Base-by-base conservation (phyloP, 1,284 basidiomycete species). In the Austropuccinia psidii region DNA sequence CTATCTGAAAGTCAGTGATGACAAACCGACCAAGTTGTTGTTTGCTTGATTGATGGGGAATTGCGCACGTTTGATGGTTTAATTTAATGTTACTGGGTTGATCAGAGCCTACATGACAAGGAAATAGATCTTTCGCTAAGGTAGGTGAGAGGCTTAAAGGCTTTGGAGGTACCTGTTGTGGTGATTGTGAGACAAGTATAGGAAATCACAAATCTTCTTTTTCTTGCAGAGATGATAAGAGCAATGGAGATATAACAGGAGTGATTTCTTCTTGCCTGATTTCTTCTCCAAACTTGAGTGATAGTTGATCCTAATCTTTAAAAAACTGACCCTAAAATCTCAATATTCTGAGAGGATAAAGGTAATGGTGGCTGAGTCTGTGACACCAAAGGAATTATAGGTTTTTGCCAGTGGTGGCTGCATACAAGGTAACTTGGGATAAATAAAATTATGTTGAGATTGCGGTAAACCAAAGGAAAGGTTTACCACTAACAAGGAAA, bases 291-390 rank as follows among this genome's bases (percentile, higher is more conserved):
- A 57, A 41, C n/a, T 55, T 65, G 15, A 65, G 29, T 62, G 45
- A 62, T 19, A 29, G 24, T 21, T n/a, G 29, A 45, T 66, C 52
- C 37, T 74, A 52, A 24, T 74, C 66, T 31, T 74, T 74, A 6
- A n/a, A 74, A 52, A n/a, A 74, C 61, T 24, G 72, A 74, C 15
- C 61, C 62, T 7, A 74, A 52, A n/a, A 74, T 49, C 47, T 74
- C 72, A 57, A 74, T 61, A 21, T 74, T 74, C 4, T 62, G 62
- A 47, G 72, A 62, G 39, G 72, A 74, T 35, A 74, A 47, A 31
- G 72, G 72, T n/a, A 73, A 62, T 15, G 64, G 60, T n/a, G 70
- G 70, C 39, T 64, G 60, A 43, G 29, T 73, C 11, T 50, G 35
- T 11, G 27, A 39, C 11, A 50, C 27, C 4, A 45, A 45, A 2